Conservation (phyloP, 2,329 filamentous ascomycete species). For the Diaporthe helianthi region DNA sequence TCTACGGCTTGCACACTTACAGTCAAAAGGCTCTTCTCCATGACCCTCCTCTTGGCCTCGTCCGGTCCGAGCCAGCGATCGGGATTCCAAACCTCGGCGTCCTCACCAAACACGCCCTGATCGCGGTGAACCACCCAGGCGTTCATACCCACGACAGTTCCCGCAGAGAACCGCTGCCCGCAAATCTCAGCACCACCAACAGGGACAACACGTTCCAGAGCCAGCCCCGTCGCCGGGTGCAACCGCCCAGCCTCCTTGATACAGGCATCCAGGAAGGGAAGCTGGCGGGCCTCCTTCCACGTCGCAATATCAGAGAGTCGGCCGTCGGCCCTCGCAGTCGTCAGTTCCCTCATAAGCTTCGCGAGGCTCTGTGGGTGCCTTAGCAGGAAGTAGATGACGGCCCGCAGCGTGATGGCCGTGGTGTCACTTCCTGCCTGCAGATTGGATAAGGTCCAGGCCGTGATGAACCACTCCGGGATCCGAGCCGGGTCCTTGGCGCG, state of each 20-base stretch:
- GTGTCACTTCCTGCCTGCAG: slow-evolving; percentile 63
- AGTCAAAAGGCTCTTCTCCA: neutral
- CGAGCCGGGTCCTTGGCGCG: neutral
- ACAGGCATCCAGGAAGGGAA: slow-evolving; percentile 62
- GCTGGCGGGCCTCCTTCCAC: slow-evolving; percentile 56
- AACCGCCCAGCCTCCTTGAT: slow-evolving; percentile 14
- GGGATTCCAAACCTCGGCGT: slow-evolving; percentile 62
- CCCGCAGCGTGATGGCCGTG: slow-evolving; percentile 66
- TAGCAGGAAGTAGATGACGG: slow-evolving; percentile 68
- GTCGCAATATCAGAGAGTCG: slow-evolving; percentile 46
- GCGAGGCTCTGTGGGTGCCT: slow-evolving; percentile 57
- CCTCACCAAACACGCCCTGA: slow-evolving; percentile 61
- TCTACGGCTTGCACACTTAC: neutral
- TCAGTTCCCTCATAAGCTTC: slow-evolving; percentile 61
- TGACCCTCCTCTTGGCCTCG: neutral
- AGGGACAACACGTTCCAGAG: slow-evolving; percentile 39
- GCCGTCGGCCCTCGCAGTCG: slow-evolving; percentile 45
- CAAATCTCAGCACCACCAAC: slow-evolving; percentile 43
- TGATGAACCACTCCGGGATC: slow-evolving; percentile 4
- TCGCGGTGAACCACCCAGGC: slow-evolving; percentile 67
- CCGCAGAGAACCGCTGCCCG: slow-evolving; percentile 65
- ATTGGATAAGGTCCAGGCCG: slow-evolving; percentile 34
- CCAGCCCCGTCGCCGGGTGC: slow-evolving; percentile 37
- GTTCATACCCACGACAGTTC: slow-evolving; percentile 48
- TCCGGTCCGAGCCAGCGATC: slow-evolving; percentile 57